Percentiles rank a stretch among this genome's conserved stretches.
Conservation (phyloP, 148 eudicot genomes). For the Limonium bicolor region DNA sequence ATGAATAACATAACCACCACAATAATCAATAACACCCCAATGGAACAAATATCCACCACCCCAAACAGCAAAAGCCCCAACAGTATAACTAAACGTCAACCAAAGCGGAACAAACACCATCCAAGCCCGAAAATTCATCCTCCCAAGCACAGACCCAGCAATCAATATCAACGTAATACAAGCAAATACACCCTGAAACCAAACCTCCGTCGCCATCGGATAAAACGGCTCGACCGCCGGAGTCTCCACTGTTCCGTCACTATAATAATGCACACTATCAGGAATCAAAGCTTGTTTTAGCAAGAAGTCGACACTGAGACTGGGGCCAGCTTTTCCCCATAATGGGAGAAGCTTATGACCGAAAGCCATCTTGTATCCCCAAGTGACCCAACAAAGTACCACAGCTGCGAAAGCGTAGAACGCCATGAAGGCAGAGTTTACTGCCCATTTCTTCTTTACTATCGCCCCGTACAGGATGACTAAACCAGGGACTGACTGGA, state of each 20-base stretch:
- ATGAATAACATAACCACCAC: slow-evolving; percentile 70
- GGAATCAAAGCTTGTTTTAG: slow-evolving; percentile 29
- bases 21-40: slow-evolving; percentile 62
- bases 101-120: slow-evolving; percentile 66
- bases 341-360: slow-evolving; percentile 46
- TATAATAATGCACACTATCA: slow-evolving; percentile 9
- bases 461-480: slow-evolving; percentile 60
- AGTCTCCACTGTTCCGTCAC: slow-evolving; percentile 11
- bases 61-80: slow-evolving; percentile 61
- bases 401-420: slow-evolving; percentile 72
- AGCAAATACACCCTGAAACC: slow-evolving; percentile 57
- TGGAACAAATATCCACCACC: slow-evolving; percentile 55
- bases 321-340: slow-evolving; percentile 45
- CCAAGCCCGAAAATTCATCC: slow-evolving; percentile 73
- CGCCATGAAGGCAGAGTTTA: slow-evolving; percentile 73
- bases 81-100: slow-evolving; percentile 55
- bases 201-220: slow-evolving; percentile 53
- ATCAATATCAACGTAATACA: slow-evolving; percentile 34
- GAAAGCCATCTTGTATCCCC: slow-evolving; percentile 65
- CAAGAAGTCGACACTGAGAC: slow-evolving; percentile 26
- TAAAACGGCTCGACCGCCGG: slow-evolving; percentile 12
- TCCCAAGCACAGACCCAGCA: slow-evolving; percentile 46
- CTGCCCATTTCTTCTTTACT: slow-evolving; percentile 78
- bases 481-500: slow-evolving; percentile 58
- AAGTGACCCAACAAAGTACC: slow-evolving; percentile 45